Percentiles rank a stretch among this genome's conserved stretches.
These are phyloP conservation scores for Lagerstroemia speciosa DNA, from an alignment of 345 rosid species.

Conservation along the genomic window DNA sequence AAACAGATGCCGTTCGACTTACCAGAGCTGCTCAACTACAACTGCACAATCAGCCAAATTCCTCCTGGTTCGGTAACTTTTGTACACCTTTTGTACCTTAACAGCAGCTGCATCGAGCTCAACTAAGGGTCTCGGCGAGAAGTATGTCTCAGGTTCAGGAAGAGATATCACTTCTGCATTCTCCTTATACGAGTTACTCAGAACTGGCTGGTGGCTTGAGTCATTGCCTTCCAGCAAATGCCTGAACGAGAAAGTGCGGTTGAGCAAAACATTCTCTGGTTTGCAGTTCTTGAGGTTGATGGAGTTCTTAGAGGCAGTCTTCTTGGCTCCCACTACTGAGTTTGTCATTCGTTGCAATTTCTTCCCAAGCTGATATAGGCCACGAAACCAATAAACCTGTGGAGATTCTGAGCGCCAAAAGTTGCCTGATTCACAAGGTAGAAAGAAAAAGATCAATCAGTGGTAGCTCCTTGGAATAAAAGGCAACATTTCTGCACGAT, in stretches of 20 bases:
- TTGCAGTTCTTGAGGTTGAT: constrained; percentile 23
- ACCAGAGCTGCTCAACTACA: constrained; percentile 82
- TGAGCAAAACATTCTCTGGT: constrained; percentile 23
- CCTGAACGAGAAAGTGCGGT: constrained; percentile 24
- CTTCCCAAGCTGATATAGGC: constrained; percentile 33
- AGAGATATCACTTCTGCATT: constrained; percentile 30
- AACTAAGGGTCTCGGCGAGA: constrained; percentile 59
- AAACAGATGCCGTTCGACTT: too few species aligned
- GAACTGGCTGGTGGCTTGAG: neutral
- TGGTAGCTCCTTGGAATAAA: too few species aligned
- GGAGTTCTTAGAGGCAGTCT: constrained; percentile 15
- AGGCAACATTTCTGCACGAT: neutral
- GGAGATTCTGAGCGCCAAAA: neutral
- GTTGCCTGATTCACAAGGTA: constrained; percentile 9
- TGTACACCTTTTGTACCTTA: constrained; percentile 77
- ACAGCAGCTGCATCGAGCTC: constrained; percentile 87
- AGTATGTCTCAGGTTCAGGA: constrained; percentile 39
- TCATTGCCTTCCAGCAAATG: constrained; percentile 16
- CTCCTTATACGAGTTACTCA: neutral
- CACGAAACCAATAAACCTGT: constrained; percentile 36
- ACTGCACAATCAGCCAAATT: constrained; percentile 96
- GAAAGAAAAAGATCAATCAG: neutral
- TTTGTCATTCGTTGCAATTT: constrained; percentile 23
- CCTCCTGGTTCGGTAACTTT: constrained; percentile 82
- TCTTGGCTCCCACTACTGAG: constrained; percentile 5